Evolutionary conservation across 352 stramenopile species (phyloP), one percentile per base, ranked within the genome.

Genomic region (Phytopythium helicoides): DNA sequence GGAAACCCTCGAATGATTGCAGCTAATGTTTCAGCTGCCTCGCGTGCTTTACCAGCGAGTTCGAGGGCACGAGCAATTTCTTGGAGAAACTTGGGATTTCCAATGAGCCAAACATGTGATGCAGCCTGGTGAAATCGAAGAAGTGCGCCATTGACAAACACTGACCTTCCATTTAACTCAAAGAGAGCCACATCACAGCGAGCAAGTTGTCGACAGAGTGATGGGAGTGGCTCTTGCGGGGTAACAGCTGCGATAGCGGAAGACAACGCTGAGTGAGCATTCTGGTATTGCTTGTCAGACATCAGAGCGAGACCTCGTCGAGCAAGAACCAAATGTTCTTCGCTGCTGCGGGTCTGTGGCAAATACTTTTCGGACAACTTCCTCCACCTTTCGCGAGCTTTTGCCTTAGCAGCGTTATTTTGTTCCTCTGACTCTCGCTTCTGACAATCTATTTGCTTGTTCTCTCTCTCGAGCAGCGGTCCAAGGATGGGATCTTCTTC

Each of bases 1-100:
- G 81, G 81, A 55, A 91, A 91, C 38, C 73, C 84, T 7, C 40
- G 28, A 26, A 91, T 81, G 26, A 91, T 68, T 11, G 67, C 72
- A 14, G 56, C 68, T 6, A 89, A 58, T 3, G 88, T 66, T 48
- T 89, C 66, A 11, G 71, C 81, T 14, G 81, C 60, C 16, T 77
- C 58, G 8, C 73, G 68, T 31, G 70, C 73, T 4, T 66, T 65
- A 0, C 76, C 62, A 6, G 60, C 41, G 1, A 69, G 51, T 38
- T 91, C 80, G 9, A 89, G 56, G 3, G 60, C 72, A 12, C 62
- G 60, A 0, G 81, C 77, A 3, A 86, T 56, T 54, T 91, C 81
- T 55, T 87, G 69, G 6, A 91, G 55, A 38, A 87, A 88, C 3
- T 58, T 56, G 11, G 81, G 76, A 26, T 65, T 84, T 7, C 61